A percentile compares a stretch with the other conserved stretches of the same genome.
Conservation (phyloP, 176 grass and related monocot genomes). For the Themeda triandra region DNA sequence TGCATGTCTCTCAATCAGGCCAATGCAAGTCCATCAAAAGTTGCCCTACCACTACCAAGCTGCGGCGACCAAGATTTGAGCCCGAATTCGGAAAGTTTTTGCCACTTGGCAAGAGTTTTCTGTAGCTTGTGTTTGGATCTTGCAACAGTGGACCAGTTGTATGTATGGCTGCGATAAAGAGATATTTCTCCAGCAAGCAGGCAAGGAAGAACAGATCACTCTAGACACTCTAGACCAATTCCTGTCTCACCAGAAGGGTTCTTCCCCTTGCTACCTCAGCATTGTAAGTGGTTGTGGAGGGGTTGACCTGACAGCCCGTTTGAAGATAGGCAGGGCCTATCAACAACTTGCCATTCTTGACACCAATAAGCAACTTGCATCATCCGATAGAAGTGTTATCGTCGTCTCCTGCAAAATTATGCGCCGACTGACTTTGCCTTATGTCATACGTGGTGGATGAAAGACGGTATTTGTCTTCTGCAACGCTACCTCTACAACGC, state of each 20-base stretch:
- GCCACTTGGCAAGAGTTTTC: not conserved
- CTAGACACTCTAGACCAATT: constrained; percentile 33
- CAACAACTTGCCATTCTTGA: constrained; percentile 28
- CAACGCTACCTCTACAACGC: not conserved
- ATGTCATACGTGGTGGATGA: constrained; percentile 33
- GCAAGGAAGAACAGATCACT: constrained; percentile 27
- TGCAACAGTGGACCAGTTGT: not conserved
- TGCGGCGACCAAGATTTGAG: not conserved
- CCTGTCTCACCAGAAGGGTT: not conserved
- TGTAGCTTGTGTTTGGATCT: not conserved
- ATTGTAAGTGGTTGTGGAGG: constrained; percentile 7
- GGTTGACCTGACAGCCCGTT: not conserved
- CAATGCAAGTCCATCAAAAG: not conserved
- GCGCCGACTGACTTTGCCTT: not conserved
- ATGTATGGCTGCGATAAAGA: not conserved
- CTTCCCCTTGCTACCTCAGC: constrained; percentile 4
- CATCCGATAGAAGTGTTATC: constrained; percentile 17
- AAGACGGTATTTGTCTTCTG: constrained; percentile 34
- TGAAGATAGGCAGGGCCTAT: constrained; percentile 6
- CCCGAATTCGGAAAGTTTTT: constrained; percentile 4
- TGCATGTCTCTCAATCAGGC: not conserved
- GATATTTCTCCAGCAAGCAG: constrained; percentile 4
- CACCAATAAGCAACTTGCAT: constrained; percentile 10
- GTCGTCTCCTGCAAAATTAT: constrained; percentile 4
- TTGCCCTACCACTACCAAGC: not conserved